phyloP scores from a whole-genome alignment of 192 early-diverging fungal genomes.

The Umbelopsis vinacea region DNA sequence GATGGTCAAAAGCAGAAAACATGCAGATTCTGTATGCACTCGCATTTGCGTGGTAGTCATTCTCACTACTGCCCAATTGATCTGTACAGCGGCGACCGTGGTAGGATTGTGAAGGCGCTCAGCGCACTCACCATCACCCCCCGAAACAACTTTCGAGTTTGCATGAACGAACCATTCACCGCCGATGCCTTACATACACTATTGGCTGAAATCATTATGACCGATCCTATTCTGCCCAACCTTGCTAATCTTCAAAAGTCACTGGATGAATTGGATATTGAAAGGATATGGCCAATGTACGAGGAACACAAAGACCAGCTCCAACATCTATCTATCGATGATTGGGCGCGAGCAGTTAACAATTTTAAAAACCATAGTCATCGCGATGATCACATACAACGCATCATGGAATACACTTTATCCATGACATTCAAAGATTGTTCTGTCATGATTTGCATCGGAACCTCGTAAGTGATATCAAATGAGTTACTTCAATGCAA shows the following conservation, averaged over 20 bases:
- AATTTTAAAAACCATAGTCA: background rate
- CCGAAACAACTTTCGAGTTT: conserved; percentile 52
- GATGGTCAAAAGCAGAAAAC: conserved; percentile 48
- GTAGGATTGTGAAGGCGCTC: conserved; percentile 44
- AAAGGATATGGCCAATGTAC: conserved; percentile 40
- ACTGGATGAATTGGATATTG: conserved; percentile 58
- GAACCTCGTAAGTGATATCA: background rate
- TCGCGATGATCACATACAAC: conserved; percentile 20
- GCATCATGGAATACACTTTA: conserved; percentile 38
- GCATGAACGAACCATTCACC: conserved; percentile 39
- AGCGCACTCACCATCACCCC: conserved; percentile 30
- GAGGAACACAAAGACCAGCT: background rate
- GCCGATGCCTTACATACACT: conserved; percentile 26
- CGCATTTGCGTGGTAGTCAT: conserved; percentile 42
- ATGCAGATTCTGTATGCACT: conserved; percentile 77
- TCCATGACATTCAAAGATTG: conserved; percentile 46
- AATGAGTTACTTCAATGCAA: background rate
- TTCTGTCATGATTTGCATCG: conserved; percentile 32
- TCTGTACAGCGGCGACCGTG: conserved; percentile 49
- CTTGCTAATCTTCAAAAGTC: conserved; percentile 45
- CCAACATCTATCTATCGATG: conserved; percentile 21
- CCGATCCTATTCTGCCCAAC: conserved; percentile 45
- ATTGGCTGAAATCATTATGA: conserved; percentile 40
- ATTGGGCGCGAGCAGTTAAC: conserved; percentile 34
- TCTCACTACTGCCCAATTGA: conserved; percentile 65